Conservation (phyloP, 2,329 filamentous ascomycete genomes). For the Aspergillus unguis region DNA sequence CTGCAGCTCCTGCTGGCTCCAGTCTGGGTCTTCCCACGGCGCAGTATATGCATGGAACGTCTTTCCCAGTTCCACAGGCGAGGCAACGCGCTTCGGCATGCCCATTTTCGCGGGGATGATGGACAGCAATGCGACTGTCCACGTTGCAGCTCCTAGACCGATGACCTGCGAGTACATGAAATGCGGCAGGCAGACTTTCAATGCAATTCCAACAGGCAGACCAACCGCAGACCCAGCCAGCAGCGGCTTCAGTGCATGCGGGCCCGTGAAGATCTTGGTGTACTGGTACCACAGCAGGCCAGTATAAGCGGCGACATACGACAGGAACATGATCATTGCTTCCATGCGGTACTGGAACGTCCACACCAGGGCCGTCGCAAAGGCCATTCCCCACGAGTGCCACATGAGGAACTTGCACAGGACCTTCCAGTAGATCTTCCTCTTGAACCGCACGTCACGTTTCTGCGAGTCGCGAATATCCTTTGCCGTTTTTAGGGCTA, state of each 20-base stretch:
- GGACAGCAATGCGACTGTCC: slow-evolving; percentile 51
- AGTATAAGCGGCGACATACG: slow-evolving; percentile 50
- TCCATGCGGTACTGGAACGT: slow-evolving; percentile 44
- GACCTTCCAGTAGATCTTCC: slow-evolving; percentile 51
- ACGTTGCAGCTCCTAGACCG: slow-evolving; percentile 49
- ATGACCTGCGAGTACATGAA: slow-evolving; percentile 49
- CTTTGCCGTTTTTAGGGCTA: slow-evolving; percentile 40
- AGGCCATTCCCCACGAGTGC: slow-evolving; percentile 52
- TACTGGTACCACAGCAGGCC: slow-evolving; percentile 55
- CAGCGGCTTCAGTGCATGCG: slow-evolving; percentile 48
- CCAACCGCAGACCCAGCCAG: slow-evolving; percentile 47
- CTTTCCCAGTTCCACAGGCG: slow-evolving; percentile 31
- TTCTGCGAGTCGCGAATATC: slow-evolving; percentile 46
- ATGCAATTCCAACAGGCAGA: slow-evolving; percentile 45
- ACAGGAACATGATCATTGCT: slow-evolving; percentile 50
- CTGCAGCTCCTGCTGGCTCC: slow-evolving; percentile 52
- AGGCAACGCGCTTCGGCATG: slow-evolving; percentile 42
- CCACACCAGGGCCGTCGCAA: slow-evolving; percentile 53
- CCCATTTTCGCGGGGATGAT: slow-evolving; percentile 49
- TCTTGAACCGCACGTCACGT: slow-evolving; percentile 45
- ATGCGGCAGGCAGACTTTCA: slow-evolving; percentile 38
- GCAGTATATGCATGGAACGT: slow-evolving; percentile 46
- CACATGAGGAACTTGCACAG: slow-evolving; percentile 50
- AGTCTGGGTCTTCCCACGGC: slow-evolving; percentile 43
- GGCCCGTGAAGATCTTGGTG: slow-evolving; percentile 52